Evolutionary conservation across 768 basidiomycete genomes (phyloP).

Genomic region (Daedalea quercina): DNA sequence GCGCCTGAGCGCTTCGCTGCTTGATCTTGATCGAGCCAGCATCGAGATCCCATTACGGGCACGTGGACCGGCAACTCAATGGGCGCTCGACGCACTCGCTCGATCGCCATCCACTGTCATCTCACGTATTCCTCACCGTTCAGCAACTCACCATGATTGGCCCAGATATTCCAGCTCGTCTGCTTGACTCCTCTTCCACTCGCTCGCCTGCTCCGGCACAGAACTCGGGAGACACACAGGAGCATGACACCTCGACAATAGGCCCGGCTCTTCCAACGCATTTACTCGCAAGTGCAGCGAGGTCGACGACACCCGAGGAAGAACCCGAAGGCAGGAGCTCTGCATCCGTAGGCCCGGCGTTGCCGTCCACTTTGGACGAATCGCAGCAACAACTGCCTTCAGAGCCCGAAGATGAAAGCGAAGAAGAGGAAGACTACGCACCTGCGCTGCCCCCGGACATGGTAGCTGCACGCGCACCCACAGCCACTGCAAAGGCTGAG

Average conservation of each 20-base stretch:
- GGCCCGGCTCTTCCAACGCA: conserved; percentile 1
- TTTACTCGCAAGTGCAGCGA: not conserved
- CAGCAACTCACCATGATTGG: conserved; percentile 17
- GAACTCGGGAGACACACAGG: not conserved
- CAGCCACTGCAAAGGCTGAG: not conserved
- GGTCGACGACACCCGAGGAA: not conserved
- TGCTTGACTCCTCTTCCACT: not conserved
- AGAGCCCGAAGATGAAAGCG: conserved; percentile 34
- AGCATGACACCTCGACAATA: not conserved
- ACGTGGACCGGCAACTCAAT: too few relatives aligned
- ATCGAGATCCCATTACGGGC: too few relatives aligned
- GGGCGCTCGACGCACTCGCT: too few relatives aligned
- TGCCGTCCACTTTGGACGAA: not conserved
- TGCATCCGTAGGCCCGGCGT: not conserved
- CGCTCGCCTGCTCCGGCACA: too few relatives aligned
- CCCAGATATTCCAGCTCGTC: conserved; percentile 20
- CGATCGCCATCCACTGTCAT: too few relatives aligned
- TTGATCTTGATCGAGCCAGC: too few relatives aligned
- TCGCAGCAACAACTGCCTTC: not conserved
- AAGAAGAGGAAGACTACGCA: conserved; percentile 62
- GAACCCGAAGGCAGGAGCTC: conserved; percentile 10
- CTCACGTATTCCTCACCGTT: not conserved
- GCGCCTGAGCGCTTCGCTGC: too few relatives aligned
- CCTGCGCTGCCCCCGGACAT: conserved; percentile 76
- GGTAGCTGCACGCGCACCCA: conserved; percentile 34